Conservation (phyloP, 306 rosid species). For the Oxytropis ochrocephala region DNA sequence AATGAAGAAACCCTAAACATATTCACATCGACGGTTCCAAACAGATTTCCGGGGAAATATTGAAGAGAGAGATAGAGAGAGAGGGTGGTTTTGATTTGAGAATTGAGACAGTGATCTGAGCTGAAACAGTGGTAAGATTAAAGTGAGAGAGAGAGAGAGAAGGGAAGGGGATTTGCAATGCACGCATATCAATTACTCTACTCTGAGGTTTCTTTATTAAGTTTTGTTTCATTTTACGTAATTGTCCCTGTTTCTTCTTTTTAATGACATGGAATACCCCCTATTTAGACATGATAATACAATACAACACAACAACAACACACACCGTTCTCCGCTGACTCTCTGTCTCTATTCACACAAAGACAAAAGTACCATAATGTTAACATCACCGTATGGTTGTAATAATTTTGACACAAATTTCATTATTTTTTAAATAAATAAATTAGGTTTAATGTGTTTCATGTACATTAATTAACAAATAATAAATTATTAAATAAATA, state of each 20-base stretch:
- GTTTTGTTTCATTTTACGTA: neutral
- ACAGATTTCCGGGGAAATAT: neutral
- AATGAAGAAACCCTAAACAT: slow-evolving; percentile 36
- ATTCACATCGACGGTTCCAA: neutral
- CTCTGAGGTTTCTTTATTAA: slow-evolving; percentile 17
- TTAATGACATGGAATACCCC: neutral
- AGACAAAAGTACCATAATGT: too few species aligned
- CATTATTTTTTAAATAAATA: too few species aligned
- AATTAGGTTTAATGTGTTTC: too few species aligned
- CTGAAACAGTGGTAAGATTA: slow-evolving; percentile 43
- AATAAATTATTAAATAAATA: too few species aligned
- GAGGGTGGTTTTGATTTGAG: neutral
- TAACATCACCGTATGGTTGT: too few species aligned
- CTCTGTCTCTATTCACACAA: too few species aligned
- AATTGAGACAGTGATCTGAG: slow-evolving; percentile 37
- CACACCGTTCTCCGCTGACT: neutral
- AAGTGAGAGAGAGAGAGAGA: slow-evolving; percentile 15
- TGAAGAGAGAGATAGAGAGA: neutral
- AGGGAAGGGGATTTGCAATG: slow-evolving; percentile 1
- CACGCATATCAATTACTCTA: slow-evolving; percentile 44
- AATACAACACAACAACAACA: neutral
- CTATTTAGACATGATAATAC: neutral
- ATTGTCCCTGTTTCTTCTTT: neutral
- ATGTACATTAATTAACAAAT: too few species aligned
- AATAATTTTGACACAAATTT: too few species aligned